Percentiles rank a stretch among this genome's conserved stretches.
Evolutionary conservation across 805 yeast genomes (phyloP).

Genomic region (Teunomyces funiuensis): DNA sequence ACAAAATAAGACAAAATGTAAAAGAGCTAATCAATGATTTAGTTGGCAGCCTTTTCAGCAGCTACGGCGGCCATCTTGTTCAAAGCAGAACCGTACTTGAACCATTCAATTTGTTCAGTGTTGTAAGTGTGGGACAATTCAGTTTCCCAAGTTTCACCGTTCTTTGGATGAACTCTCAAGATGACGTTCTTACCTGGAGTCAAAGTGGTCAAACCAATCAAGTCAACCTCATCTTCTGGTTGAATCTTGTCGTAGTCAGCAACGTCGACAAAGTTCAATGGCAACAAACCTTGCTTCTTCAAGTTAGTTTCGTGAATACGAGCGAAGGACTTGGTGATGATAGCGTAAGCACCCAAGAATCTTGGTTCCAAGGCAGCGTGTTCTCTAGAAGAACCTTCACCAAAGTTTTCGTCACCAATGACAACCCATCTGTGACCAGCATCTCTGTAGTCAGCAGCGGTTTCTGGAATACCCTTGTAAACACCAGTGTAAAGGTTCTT

Average conservation of each 20-base stretch:
- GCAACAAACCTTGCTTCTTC: constrained; percentile 98
- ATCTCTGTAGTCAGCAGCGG: constrained; percentile 93
- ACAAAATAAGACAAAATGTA: constrained; percentile 4
- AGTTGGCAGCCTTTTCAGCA: constrained; percentile 8
- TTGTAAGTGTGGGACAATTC: constrained; percentile 96
- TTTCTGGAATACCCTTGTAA: constrained; percentile 94
- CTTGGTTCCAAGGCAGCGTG: constrained; percentile 99
- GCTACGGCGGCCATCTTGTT: constrained; percentile 75
- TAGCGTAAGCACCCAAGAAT: constrained; percentile 97
- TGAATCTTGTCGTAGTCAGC: constrained; percentile 92
- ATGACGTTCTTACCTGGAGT: constrained; percentile 92
- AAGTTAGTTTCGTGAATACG: constrained; percentile 99
- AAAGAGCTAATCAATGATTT: constrained; percentile 1
- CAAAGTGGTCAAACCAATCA: constrained; percentile 76
- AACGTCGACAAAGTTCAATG: constrained; percentile 87
- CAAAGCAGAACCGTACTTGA: constrained; percentile 98
- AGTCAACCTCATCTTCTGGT: constrained; percentile 86
- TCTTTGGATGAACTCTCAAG: constrained; percentile 69
- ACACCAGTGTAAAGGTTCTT: constrained; percentile 90
- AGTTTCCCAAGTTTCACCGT: constrained; percentile 85
- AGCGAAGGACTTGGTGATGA: constrained; percentile 96
- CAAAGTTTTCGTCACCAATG: constrained; percentile 95
- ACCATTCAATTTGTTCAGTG: constrained; percentile 96
- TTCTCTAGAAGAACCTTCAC: constrained; percentile 99
- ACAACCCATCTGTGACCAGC: constrained; percentile 94